phyloP scores from a whole-genome alignment of 371 early-diverging fungal species.

The Apophysomyces elegans region DNA sequence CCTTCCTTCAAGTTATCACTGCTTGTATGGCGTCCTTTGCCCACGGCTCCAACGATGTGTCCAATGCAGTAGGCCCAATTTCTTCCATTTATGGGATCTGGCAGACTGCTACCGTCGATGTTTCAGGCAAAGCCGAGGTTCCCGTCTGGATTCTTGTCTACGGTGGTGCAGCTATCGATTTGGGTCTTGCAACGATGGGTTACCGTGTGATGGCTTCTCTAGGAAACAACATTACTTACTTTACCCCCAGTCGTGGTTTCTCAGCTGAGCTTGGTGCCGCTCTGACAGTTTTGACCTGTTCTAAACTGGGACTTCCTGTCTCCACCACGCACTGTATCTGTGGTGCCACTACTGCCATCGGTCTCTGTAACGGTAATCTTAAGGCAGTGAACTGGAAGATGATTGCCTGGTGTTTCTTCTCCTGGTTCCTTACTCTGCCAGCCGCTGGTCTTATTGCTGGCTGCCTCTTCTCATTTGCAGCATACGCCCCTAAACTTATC shows the following conservation, averaged over 20 bases:
- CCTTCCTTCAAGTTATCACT: slow-evolving; percentile 84
- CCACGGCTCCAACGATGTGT: slow-evolving; percentile 91
- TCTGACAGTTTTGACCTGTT: slow-evolving; percentile 83
- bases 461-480: slow-evolving; percentile 64
- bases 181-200: slow-evolving; percentile 77
- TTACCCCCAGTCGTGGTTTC: slow-evolving; percentile 87
- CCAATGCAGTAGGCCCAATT: slow-evolving; percentile 90
- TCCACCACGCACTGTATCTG: slow-evolving; percentile 92
- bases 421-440: slow-evolving; percentile 87
- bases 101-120: slow-evolving; percentile 58
- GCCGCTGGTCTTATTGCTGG: slow-evolving; percentile 75
- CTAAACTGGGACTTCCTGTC: slow-evolving; percentile 81
- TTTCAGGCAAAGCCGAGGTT: slow-evolving; percentile 56
- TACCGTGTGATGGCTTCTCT: slow-evolving; percentile 76
- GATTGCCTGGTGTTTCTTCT: slow-evolving; percentile 69
- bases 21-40: slow-evolving; percentile 88
- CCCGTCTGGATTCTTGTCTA: slow-evolving; percentile 82
- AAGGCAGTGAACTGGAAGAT: slow-evolving; percentile 85
- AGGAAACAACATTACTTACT: slow-evolving; percentile 86
- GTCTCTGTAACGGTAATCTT: slow-evolving; percentile 75
- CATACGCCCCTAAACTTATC: slow-evolving; percentile 55
- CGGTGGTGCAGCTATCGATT: slow-evolving; percentile 80
- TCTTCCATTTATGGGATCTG: slow-evolving; percentile 72
- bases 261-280: slow-evolving; percentile 84
- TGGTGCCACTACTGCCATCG: slow-evolving; percentile 85